Conservation (phyloP, 345 rosid genomes). For the Sisymbrium altissimum region DNA sequence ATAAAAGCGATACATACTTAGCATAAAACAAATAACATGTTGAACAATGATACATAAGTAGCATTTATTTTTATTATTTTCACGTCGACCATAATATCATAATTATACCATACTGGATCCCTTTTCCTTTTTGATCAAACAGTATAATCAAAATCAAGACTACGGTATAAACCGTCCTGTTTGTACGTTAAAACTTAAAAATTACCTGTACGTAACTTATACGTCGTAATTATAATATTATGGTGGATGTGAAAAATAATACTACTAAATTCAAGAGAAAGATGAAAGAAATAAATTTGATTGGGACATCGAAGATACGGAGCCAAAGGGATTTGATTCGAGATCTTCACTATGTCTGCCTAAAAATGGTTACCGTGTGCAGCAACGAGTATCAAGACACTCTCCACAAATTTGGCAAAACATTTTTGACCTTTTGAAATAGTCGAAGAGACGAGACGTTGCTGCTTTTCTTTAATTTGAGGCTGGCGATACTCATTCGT, state of each 20-base stretch:
- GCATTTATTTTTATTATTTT: background rate
- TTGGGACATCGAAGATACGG: constrained; percentile 30
- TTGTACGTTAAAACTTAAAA: constrained; percentile 28
- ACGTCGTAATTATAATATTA: background rate
- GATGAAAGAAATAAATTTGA: constrained; percentile 14
- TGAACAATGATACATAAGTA: background rate
- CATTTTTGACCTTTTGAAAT: constrained; percentile 15
- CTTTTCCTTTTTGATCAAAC: background rate
- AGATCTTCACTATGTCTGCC: constrained; percentile 29
- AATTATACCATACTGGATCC: background rate
- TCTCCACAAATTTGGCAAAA: constrained; percentile 15
- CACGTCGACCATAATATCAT: background rate
- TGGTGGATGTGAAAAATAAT: constrained; percentile 12
- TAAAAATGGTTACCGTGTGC: constrained; percentile 24
- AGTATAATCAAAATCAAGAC: background rate
- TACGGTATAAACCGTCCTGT: background rate
- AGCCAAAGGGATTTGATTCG: constrained; percentile 33
- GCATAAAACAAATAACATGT: background rate
- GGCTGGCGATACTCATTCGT: background rate
- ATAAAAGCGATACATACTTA: no score
- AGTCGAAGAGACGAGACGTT: constrained; percentile 12
- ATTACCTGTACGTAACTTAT: constrained; percentile 32
- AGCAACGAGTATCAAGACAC: constrained; percentile 9
- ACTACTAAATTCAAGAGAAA: background rate
- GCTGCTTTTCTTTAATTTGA: background rate